Base-by-base conservation (phyloP, 192 early-diverging fungal genomes). In the Coemansia sp. region DNA sequence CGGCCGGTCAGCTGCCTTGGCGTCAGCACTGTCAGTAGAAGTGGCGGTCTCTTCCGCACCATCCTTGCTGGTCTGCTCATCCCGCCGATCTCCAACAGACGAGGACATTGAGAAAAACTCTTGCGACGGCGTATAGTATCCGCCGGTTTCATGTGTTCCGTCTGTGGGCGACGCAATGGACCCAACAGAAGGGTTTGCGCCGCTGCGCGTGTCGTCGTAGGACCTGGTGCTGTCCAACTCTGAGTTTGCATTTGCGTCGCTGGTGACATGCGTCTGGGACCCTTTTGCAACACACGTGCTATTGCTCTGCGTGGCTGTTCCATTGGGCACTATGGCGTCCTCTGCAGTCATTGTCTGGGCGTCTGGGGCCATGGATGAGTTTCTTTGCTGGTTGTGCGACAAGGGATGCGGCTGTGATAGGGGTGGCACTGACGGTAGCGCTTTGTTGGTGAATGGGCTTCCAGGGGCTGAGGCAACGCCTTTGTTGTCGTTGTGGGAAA, bases 101-200 rank as follows among this genome's bases (percentile, higher is more conserved):
- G n/a, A n/a, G 15, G 76, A 64, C 23, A 74, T 37, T 20, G 71
- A 62, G 23, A 79, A 71, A 29, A 74, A 67, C 46, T 79, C 71
- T 51, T 79, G 71, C 77, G 70, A 74, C 15, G 77, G 72, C 53
- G 72, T 70, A 23, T 74, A 80, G 51, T 74, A 80, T 2, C 55
- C 55, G 31, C 55, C 31, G 30, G 13, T 34, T 31, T 30, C 55
- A 20, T 34, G 55, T 18, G 55, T 57, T 34, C 55, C 55, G 6
- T 57, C 55, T 31, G 55, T 57, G 20, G 55, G 31, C 28, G 55
- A 57, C 25, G 55, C n/a, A 18, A 57, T 57, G 10, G 55, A 57
- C 30, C 30, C 21, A 16, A 34, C 21, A 5, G 55, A 57, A 13
- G 55, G 31, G 55, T 57, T 34, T 57, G 30, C 55, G 7, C 15